Evolutionary conservation across 805 yeast species (phyloP).

Genomic region (Saccharomycopsis capsularis): DNA sequence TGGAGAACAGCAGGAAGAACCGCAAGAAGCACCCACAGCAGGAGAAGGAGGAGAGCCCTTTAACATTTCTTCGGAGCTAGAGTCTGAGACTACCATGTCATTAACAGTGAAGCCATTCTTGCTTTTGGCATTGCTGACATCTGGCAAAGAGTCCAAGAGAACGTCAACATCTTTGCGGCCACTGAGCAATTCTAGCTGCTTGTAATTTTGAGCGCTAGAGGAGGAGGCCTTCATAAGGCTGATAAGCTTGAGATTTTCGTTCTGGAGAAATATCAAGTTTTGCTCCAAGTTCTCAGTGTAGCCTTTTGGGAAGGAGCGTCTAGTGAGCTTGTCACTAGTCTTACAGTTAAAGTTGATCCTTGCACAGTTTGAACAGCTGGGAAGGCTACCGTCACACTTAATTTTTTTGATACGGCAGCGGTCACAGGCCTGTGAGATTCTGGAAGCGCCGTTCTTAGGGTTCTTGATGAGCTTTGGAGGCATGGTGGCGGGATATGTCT

Average conservation of each 20-base stretch:
- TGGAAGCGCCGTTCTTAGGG: constrained; percentile 23
- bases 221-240: constrained; percentile 26
- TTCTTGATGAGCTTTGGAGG: constrained; percentile 18
- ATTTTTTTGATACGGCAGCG: constrained; percentile 72
- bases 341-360: constrained; percentile 62
- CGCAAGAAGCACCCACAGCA: background rate
- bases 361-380: constrained; percentile 59
- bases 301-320: constrained; percentile 76
- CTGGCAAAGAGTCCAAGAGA: background rate
- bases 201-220: background rate
- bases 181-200: background rate
- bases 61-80: background rate
- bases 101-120: too few species aligned
- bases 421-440: constrained; percentile 78
- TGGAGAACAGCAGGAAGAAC: background rate
- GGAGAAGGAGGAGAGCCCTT: background rate
- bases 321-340: constrained; percentile 63
- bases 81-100: too few species aligned
- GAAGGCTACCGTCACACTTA: constrained; percentile 66
- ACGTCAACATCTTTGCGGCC: background rate
- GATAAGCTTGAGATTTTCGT: constrained; percentile 39
- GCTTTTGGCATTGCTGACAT: background rate
- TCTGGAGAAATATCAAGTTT: constrained; percentile 53
- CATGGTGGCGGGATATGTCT: too few species aligned
- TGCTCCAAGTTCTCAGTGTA: constrained; percentile 70